Evolutionary conservation across 805 yeast species (phyloP).

Genomic region (Hanseniaspora hatyaiensis): DNA sequence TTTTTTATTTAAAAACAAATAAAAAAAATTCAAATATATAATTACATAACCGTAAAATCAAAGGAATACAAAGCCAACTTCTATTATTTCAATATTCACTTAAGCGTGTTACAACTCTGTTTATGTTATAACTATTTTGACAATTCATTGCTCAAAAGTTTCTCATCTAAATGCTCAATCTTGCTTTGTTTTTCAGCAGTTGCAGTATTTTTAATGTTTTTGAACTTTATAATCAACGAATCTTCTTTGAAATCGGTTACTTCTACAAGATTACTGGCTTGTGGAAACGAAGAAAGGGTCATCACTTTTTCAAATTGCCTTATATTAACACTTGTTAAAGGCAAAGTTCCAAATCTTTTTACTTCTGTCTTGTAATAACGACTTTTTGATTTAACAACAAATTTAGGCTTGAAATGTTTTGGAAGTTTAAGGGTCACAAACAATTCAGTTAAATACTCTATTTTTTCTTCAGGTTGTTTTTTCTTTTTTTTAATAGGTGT

Average conservation of each 20-base stretch:
- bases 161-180: background rate
- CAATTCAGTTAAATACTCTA: background rate
- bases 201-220: background rate
- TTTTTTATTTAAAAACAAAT: background rate
- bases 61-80: too few relatives aligned
- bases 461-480: background rate
- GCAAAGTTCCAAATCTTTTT: slow-evolving; percentile 10
- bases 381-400: background rate
- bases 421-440: background rate
- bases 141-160: too few relatives aligned
- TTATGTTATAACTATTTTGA: too few relatives aligned
- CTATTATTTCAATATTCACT: too few relatives aligned
- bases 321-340: slow-evolving; percentile 14
- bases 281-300: slow-evolving; percentile 7
- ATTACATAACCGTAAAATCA: background rate
- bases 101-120: too few relatives aligned
- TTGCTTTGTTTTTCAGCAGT: background rate
- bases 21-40: background rate
- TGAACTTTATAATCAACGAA: slow-evolving; percentile 1
- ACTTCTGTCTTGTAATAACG: slow-evolving; percentile 9
- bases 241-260: background rate
- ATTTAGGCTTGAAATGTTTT: background rate
- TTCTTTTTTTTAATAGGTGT: background rate
- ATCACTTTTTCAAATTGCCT: background rate
- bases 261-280: background rate